Percentiles rank a stretch among this genome's conserved stretches.
Evolutionary conservation across 192 early-diverging fungal species (phyloP).

Genomic region (Coemansia sp.): DNA sequence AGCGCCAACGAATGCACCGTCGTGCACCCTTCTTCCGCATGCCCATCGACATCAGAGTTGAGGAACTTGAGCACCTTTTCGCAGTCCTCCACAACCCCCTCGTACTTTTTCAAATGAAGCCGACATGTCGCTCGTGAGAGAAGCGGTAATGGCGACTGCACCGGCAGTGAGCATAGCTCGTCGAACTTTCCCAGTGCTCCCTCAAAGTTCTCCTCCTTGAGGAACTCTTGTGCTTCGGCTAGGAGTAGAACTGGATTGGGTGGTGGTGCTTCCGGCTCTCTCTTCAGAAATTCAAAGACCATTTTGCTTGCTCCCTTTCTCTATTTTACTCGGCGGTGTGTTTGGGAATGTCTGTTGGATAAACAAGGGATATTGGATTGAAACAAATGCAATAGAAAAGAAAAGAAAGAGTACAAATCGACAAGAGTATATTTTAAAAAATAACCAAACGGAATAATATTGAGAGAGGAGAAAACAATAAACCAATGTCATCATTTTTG

Average conservation of each 20-base stretch:
- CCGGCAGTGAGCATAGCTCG: constrained; percentile 50
- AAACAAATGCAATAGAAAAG: neutral
- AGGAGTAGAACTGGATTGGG: constrained; percentile 38
- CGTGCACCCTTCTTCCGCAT: constrained; percentile 50
- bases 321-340: neutral
- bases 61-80: constrained; percentile 54
- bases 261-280: constrained; percentile 44
- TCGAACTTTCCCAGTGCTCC: constrained; percentile 51
- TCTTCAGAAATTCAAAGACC: constrained; percentile 44
- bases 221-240: constrained; percentile 49
- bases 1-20: constrained; percentile 56
- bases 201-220: constrained; percentile 50
- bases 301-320: neutral
- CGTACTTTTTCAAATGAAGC: constrained; percentile 52
- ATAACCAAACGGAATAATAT: neutral
- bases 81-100: constrained; percentile 49
- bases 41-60: constrained; percentile 44
- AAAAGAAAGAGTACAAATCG: constrained; percentile 3
- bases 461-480: neutral
- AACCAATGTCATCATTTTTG: neutral
- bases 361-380: neutral
- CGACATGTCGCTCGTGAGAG: constrained; percentile 52
- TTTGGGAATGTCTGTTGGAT: neutral
- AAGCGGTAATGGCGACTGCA: constrained; percentile 52
- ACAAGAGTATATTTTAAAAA: neutral